phyloP scores from a whole-genome alignment of 2,329 filamentous ascomycete species.

The Botrytis aclada region DNA sequence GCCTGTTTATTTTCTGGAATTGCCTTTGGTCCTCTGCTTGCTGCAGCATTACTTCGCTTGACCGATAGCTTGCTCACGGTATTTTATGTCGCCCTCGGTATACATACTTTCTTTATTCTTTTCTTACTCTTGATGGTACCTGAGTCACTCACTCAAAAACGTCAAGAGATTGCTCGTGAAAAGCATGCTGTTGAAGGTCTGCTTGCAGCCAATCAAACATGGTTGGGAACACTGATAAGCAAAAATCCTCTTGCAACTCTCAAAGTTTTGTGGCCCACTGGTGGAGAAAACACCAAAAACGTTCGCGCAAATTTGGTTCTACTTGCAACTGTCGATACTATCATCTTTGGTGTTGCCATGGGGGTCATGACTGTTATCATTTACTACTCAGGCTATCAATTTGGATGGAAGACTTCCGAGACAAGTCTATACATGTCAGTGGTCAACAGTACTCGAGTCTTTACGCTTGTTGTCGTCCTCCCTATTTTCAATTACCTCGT shows the following conservation, averaged over 20 bases:
- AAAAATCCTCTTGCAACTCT: constrained; percentile 74
- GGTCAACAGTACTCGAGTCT: constrained; percentile 71
- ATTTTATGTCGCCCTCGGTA: constrained; percentile 76
- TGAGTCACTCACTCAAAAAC: constrained; percentile 75
- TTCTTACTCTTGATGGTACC: constrained; percentile 72
- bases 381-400: constrained; percentile 77
- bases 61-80: constrained; percentile 74
- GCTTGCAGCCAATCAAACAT: not conserved
- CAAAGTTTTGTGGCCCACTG: constrained; percentile 71
- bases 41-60: constrained; percentile 73
- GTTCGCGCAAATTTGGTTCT: constrained; percentile 79
- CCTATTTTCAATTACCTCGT: constrained; percentile 75
- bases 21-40: constrained; percentile 77
- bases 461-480: constrained; percentile 70
- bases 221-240: constrained; percentile 38
- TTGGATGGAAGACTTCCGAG: constrained; percentile 79
- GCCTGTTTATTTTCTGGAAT: constrained; percentile 87
- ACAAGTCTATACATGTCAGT: constrained; percentile 77
- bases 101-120: constrained; percentile 70
- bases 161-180: constrained; percentile 67
- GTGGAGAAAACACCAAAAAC: constrained; percentile 52
- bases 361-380: constrained; percentile 78
- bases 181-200: constrained; percentile 54
- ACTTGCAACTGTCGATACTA: constrained; percentile 75
- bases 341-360: constrained; percentile 78